Evolutionary conservation across 768 basidiomycete genomes (phyloP), one percentile per base, ranked within the genome.

Genomic region (Mycena capillaripes): DNA sequence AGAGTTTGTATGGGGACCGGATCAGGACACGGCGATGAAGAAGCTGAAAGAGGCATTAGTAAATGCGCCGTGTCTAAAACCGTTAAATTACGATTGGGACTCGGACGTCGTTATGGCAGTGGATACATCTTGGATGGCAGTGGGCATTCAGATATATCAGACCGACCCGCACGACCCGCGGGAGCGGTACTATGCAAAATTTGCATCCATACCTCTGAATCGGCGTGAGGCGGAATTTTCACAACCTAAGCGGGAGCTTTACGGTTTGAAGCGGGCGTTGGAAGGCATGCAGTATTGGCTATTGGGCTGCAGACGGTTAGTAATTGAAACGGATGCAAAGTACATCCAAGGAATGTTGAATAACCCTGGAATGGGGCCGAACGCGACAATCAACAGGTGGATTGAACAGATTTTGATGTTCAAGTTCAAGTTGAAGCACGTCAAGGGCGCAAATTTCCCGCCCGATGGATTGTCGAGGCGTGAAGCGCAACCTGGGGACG

Each of bases 211-310:
- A 0, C 74, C 81, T 0, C 76, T 86, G 29, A 84, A n/a, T n/a
- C n/a, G n/a, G n/a, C n/a, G n/a, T n/a, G n/a, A n/a, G n/a, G n/a
- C n/a, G n/a, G n/a, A n/a, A 0, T 85, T 80, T 67, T 84, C 83
- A 1, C 85, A 86, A 53, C 78, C 83, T 0, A 88, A 88, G 53
- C 34, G 80, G 0, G 84, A 88, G 71, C 62, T 86, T 0, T 86
- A 80, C 58, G 82, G 86, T 0, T 55, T 86, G 0, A 83, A 75
- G 27, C 69, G 73, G 17, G 79, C 78, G 0, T 52, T 83, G 0
- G 62, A 76, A 14, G 74, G 65, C 0, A 63, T 72, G 53, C 57
- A 73, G 21, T 72, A 76, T 17, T 76, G 71, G 70, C 32, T 81
- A 7, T 73, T 78, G 0, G 79, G 79, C 1, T 70, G 72, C 0